These are phyloP conservation scores for Dissophora ornata DNA, from an alignment of 192 early-diverging fungal genomes.

Conservation along the genomic window DNA sequence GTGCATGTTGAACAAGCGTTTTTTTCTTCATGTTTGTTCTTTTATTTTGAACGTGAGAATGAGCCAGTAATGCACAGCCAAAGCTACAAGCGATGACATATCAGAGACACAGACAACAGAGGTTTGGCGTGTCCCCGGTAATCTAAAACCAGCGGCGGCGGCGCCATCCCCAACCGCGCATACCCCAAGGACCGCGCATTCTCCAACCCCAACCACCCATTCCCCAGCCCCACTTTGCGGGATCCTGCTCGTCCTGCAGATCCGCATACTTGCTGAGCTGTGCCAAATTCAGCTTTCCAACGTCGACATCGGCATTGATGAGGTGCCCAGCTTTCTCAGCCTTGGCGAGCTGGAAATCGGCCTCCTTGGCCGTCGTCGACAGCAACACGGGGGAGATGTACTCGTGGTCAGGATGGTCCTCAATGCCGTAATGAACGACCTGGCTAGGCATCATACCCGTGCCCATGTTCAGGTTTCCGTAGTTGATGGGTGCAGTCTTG, in stretches of 20 bases:
- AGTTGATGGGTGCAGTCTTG: constrained; percentile 34
- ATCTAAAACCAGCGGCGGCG: no score
- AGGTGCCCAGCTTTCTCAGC: constrained; percentile 23
- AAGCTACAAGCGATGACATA: no score
- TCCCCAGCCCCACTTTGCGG: constrained; percentile 11
- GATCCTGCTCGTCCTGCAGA: constrained; percentile 2
- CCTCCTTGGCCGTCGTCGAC: constrained; percentile 39
- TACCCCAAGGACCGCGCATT: not conserved
- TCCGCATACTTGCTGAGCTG: not conserved
- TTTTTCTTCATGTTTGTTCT: no score
- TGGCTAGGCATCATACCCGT: constrained; percentile 48
- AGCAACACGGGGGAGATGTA: constrained; percentile 30
- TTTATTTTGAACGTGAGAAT: no score
- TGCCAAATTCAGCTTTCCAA: constrained; percentile 6
- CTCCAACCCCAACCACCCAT: not conserved
- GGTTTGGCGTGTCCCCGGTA: no score
- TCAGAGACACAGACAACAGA: no score
- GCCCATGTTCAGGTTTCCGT: constrained; percentile 44
- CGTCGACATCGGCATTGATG: constrained; percentile 27
- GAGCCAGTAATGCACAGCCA: no score
- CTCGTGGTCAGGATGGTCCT: constrained; percentile 42
- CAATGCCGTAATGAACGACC: constrained; percentile 39
- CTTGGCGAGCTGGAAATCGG: constrained; percentile 30
- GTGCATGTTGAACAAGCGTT: no score
- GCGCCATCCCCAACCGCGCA: no score